Evolutionary conservation across 1,284 basidiomycete genomes (phyloP).

Genomic region (Moesziomyces aphidis): DNA sequence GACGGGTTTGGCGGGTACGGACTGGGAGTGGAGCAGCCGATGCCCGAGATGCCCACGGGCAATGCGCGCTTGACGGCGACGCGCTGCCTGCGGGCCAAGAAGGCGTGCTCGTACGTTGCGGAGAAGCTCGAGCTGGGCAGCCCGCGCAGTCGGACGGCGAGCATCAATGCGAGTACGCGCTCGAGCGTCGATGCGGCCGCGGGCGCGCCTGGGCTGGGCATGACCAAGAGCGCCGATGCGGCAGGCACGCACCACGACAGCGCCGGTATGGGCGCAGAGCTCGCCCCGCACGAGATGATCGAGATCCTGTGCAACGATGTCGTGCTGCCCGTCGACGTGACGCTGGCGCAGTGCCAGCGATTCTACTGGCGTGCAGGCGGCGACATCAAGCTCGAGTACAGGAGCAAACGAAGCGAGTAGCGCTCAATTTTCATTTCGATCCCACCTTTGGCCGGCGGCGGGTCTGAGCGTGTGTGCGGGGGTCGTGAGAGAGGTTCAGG

Average conservation of each 20-base stretch:
- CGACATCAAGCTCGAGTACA: conserved; percentile 53
- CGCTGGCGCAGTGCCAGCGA: conserved; percentile 74
- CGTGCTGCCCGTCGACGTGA: conserved; percentile 84
- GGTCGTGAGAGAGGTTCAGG: too few relatives aligned
- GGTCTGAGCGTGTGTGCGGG: not conserved
- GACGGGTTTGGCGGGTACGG: conserved; percentile 45
- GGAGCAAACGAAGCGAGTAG: conserved; percentile 22
- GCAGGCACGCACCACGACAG: conserved; percentile 3
- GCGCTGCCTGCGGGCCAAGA: conserved; percentile 83
- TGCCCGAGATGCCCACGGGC: conserved; percentile 69
- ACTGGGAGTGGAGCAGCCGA: conserved; percentile 14
- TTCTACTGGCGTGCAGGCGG: conserved; percentile 42
- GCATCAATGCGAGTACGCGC: conserved; percentile 42
- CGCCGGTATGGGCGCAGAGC: not conserved
- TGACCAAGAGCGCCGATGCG: conserved; percentile 29
- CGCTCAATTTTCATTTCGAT: not conserved
- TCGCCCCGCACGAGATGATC: conserved; percentile 78
- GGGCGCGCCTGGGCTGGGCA: conserved; percentile 19
- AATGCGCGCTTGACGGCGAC: conserved; percentile 90
- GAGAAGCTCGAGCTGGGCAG: conserved; percentile 80
- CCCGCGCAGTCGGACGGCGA: conserved; percentile 16
- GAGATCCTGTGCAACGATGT: conserved; percentile 89
- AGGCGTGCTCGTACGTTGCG: conserved; percentile 85
- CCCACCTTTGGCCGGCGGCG: not conserved
- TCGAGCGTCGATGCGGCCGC: conserved; percentile 18